phyloP scores from a whole-genome alignment of 305 asterid species.

The Caryopteris hybrid region DNA sequence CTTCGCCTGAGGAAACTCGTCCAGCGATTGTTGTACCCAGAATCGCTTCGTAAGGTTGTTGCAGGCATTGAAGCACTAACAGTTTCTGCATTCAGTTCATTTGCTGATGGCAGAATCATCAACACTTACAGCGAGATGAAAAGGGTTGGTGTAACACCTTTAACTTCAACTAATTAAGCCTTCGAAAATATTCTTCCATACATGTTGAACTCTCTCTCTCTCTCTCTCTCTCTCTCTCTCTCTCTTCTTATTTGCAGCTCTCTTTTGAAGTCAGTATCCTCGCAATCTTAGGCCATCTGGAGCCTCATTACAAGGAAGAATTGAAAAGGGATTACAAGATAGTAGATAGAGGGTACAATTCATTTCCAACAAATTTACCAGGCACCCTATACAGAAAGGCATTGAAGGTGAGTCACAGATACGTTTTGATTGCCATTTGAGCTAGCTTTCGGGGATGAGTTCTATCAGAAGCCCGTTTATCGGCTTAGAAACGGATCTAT shows the following conservation, averaged over 20 bases:
- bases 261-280: constrained; percentile 82
- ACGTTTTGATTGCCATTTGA: too few relatives aligned
- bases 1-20: constrained; percentile 63
- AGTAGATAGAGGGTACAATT: constrained; percentile 74
- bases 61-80: constrained; percentile 39
- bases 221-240: too few relatives aligned
- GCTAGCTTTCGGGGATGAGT: too few relatives aligned
- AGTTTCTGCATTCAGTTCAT: constrained; percentile 42
- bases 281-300: constrained; percentile 62
- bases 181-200: too few relatives aligned
- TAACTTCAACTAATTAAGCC: not conserved
- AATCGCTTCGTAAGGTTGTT: constrained; percentile 47
- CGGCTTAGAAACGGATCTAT: too few relatives aligned
- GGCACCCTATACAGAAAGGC: constrained; percentile 60
- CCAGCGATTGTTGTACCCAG: constrained; percentile 48
- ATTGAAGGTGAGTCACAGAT: constrained; percentile 34
- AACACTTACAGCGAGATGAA: constrained; percentile 64
- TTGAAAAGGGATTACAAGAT: constrained; percentile 51
- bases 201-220: too few relatives aligned
- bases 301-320: constrained; percentile 48
- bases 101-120: constrained; percentile 40
- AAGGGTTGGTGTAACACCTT: constrained; percentile 58
- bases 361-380: constrained; percentile 66
- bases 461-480: too few relatives aligned
- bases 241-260: constrained; percentile 26